These are phyloP conservation scores for Bonia amplexicaulis DNA, from an alignment of 176 grass and related monocot species.

Conservation along the genomic window DNA sequence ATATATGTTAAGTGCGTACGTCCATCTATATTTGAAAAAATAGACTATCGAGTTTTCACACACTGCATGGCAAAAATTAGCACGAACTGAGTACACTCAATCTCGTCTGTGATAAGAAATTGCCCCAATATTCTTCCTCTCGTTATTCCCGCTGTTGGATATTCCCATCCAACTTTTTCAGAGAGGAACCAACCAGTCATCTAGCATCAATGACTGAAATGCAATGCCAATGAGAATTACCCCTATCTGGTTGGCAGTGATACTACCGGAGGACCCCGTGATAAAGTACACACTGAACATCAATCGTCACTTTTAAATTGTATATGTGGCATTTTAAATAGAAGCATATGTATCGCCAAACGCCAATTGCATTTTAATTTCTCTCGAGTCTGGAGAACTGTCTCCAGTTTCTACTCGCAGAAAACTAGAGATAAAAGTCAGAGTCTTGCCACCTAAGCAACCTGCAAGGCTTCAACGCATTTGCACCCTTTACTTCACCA, in stretches of 20 bases:
- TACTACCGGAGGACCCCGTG: too few species aligned
- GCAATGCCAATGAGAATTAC: too few species aligned
- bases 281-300: too few species aligned
- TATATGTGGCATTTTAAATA: background rate
- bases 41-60: background rate
- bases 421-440: background rate
- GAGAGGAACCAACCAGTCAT: too few species aligned
- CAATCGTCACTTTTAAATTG: too few species aligned
- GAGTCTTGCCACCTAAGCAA: slow-evolving; percentile 4
- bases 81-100: background rate
- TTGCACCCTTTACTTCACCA: background rate
- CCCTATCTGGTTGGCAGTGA: too few species aligned
- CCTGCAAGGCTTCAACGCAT: background rate
- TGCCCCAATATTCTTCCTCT: too few species aligned
- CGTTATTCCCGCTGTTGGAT: background rate
- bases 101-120: too few species aligned
- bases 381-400: background rate
- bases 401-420: background rate
- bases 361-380: background rate
- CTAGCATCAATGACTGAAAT: too few species aligned
- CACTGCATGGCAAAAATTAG: background rate
- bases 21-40: too few species aligned
- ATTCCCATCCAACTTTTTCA: background rate
- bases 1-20: too few species aligned
- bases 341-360: background rate